Percentiles rank a stretch among this genome's conserved stretches.
These are phyloP conservation scores for Phytophthora palmivora DNA, from an alignment of 352 stramenopile species.

Conservation along the genomic window DNA sequence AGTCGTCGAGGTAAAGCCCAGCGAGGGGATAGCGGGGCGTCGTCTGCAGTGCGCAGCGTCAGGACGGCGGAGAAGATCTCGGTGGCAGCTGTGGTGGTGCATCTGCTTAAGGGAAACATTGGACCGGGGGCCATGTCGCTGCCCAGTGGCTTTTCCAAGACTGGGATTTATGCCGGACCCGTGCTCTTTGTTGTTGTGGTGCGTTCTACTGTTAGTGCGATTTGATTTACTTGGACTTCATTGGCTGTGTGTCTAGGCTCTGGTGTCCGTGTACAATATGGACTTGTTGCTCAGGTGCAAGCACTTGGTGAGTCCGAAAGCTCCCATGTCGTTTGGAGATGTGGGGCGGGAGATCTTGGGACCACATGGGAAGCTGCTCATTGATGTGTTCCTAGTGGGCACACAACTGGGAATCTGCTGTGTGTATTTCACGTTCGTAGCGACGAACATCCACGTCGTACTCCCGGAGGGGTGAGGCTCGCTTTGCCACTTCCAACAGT, in stretches of 20 bases:
- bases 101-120: conserved; percentile 83
- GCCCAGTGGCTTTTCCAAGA: conserved; percentile 79
- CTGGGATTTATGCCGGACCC: conserved; percentile 65
- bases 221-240: not conserved
- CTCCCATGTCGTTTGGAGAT: conserved; percentile 74
- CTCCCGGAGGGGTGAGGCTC: conserved; percentile 55
- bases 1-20: conserved; percentile 3
- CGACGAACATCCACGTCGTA: conserved; percentile 82
- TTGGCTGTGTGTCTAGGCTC: conserved; percentile 39
- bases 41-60: conserved; percentile 17
- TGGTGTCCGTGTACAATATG: conserved; percentile 88
- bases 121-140: conserved; percentile 82
- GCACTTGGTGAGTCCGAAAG: conserved; percentile 55
- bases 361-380: conserved; percentile 63
- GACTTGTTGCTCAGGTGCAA: conserved; percentile 79
- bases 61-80: conserved; percentile 55
- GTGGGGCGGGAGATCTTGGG: conserved; percentile 72
- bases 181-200: conserved; percentile 72
- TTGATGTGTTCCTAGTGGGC: conserved; percentile 83
- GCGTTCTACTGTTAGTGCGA: conserved; percentile 1
- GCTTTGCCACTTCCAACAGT: not conserved
- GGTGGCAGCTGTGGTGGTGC: conserved; percentile 61
- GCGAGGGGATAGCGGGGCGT: conserved; percentile 17
- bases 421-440: conserved; percentile 88
- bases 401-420: conserved; percentile 86